phyloP scores from a whole-genome alignment of 495 filamentous ascomycete species.

The Aspergillus biplanus region DNA sequence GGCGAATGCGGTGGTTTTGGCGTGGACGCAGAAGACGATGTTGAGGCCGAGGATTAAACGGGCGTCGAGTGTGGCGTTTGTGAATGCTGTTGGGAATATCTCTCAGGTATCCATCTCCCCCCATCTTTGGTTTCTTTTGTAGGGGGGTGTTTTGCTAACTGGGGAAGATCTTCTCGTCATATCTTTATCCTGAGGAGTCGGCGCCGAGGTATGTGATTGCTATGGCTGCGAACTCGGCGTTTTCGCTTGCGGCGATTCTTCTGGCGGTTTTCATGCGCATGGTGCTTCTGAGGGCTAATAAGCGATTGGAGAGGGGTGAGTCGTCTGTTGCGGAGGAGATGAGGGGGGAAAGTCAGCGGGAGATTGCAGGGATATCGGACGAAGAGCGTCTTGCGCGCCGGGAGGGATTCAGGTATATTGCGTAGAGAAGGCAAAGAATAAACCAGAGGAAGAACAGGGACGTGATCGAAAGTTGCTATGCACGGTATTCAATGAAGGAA shows the following conservation, averaged over 20 bases:
- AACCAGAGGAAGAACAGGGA: no score
- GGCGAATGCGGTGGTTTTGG: neutral
- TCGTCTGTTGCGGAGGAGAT: neutral
- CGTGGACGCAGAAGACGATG: conserved; percentile 3
- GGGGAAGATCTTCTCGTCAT: conserved; percentile 13
- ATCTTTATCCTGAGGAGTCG: conserved; percentile 20
- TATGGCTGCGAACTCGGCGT: conserved; percentile 28
- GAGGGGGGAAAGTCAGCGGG: conserved; percentile 3
- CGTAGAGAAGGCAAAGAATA: neutral
- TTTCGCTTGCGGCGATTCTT: conserved; percentile 26
- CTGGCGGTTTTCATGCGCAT: conserved; percentile 28
- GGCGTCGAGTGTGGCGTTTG: neutral
- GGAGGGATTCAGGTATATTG: neutral
- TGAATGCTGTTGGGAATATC: conserved; percentile 8
- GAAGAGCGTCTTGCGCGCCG: neutral
- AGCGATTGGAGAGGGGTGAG: conserved; percentile 28
- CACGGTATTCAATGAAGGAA: no score
- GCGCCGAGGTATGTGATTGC: conserved; percentile 29
- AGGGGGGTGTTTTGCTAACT: no score
- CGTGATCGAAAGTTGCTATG: no score
- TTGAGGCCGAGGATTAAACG: neutral
- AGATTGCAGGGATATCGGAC: neutral
- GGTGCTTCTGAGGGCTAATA: conserved; percentile 34
- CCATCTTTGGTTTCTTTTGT: neutral
- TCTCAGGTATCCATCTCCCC: neutral